Percentiles rank a stretch among this genome's conserved stretches.
These are phyloP conservation scores for Camillea tinctor DNA, from an alignment of 2,329 filamentous ascomycete genomes.

Conservation along the genomic window DNA sequence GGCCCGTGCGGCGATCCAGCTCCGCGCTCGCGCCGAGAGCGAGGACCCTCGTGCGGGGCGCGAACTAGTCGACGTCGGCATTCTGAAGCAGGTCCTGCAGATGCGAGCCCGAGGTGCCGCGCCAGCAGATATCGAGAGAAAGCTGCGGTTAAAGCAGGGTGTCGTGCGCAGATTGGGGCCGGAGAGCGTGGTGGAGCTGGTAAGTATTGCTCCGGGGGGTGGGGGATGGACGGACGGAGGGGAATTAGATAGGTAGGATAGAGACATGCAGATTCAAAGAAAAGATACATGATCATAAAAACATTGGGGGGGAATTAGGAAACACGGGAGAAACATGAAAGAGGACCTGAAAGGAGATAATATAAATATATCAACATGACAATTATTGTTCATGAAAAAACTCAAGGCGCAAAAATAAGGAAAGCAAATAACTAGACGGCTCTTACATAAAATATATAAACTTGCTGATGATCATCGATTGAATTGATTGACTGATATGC, in stretches of 20 bases:
- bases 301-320: too few species aligned
- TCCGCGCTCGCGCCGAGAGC: conserved; percentile 44
- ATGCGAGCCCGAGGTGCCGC: conserved; percentile 42
- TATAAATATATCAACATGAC: too few species aligned
- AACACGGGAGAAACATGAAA: too few species aligned
- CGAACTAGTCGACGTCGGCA: conserved; percentile 48
- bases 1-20: conserved; percentile 45
- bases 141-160: conserved; percentile 44
- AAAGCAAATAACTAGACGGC: too few species aligned
- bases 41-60: conserved; percentile 41
- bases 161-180: conserved; percentile 46
- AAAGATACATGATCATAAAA: too few species aligned
- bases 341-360: too few species aligned
- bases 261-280: too few species aligned
- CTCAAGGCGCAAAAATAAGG: too few species aligned
- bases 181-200: conserved; percentile 34
- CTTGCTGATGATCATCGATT: too few species aligned
- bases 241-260: not conserved
- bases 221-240: not conserved
- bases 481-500: too few species aligned
- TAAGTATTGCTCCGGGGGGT: not conserved
- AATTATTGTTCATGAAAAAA: too few species aligned
- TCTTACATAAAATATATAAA: too few species aligned
- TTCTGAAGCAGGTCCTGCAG: conserved; percentile 45
- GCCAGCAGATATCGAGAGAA: conserved; percentile 44